A percentile compares a stretch with the other conserved stretches of the same genome.
These are phyloP conservation scores for Delonix regia DNA, from an alignment of 306 rosid genomes.

Conservation along the genomic window DNA sequence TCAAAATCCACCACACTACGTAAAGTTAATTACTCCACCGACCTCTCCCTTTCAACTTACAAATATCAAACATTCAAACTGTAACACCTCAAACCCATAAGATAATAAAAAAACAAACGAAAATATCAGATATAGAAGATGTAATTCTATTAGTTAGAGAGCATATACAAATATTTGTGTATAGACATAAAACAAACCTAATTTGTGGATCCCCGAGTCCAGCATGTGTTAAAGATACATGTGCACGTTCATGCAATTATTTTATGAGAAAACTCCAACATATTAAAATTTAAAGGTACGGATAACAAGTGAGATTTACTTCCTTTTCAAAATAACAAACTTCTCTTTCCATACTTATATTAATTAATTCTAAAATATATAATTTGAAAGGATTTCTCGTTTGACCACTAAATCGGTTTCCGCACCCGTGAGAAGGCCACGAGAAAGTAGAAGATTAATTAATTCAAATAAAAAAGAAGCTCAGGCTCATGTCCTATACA, in stretches of 20 bases:
- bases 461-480: background rate
- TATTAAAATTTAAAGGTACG: conserved; percentile 60
- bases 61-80: conserved; percentile 9
- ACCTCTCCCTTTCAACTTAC: conserved; percentile 21
- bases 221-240: no score
- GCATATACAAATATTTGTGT: conserved; percentile 39
- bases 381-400: conserved; percentile 50
- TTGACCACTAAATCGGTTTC: conserved; percentile 83
- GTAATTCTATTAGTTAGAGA: conserved; percentile 31
- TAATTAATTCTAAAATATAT: conserved; percentile 40
- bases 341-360: conserved; percentile 3
- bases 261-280: conserved; percentile 48
- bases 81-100: background rate
- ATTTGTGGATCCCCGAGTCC: conserved; percentile 76
- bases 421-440: conserved; percentile 68
- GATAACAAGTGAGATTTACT: conserved; percentile 48
- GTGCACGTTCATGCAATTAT: conserved; percentile 63
- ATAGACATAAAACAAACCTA: background rate
- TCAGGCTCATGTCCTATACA: conserved; percentile 44
- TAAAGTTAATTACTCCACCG: conserved; percentile 50
- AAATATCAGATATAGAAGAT: background rate
- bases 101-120: background rate
- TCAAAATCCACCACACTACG: conserved; percentile 60
- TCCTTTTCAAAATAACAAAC: conserved; percentile 41
- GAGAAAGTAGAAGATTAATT: conserved; percentile 31